phyloP scores from a whole-genome alignment of 2,329 filamentous ascomycete species.

The Neonectria punicea region DNA sequence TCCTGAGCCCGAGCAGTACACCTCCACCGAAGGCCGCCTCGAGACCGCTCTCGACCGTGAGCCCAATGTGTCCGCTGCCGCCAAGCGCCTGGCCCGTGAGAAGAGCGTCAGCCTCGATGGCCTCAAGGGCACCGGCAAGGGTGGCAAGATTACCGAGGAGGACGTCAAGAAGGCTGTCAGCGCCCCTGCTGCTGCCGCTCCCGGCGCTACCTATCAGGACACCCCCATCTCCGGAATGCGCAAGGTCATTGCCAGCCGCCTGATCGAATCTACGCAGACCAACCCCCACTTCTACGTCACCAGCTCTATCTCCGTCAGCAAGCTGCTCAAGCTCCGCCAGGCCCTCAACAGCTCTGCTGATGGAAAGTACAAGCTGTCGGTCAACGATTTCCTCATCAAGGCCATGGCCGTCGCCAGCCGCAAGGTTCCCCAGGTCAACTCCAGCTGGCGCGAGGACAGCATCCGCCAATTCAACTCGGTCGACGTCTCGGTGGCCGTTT shows the following conservation, averaged over 20 bases:
- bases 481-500: constrained; percentile 95
- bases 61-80: constrained; percentile 76
- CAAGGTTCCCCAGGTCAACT: constrained; percentile 97
- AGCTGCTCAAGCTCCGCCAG: constrained; percentile 95
- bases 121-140: constrained; percentile 88
- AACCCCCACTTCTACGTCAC: constrained; percentile 99
- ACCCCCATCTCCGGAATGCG: constrained; percentile 90
- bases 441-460: constrained; percentile 88
- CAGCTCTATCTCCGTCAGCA: constrained; percentile 88
- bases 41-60: constrained; percentile 87
- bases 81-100: constrained; percentile 85
- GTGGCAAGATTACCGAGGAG: constrained; percentile 88
- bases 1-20: constrained; percentile 74
- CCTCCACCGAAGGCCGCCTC: constrained; percentile 79
- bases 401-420: constrained; percentile 87
- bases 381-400: constrained; percentile 99
- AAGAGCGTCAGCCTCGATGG: constrained; percentile 80
- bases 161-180: constrained; percentile 90
- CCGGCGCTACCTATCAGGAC: constrained; percentile 81
- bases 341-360: constrained; percentile 89
- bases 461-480: constrained; percentile 95
- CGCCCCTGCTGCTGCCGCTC: constrained; percentile 61
- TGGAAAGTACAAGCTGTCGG: constrained; percentile 98
- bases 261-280: constrained; percentile 86
- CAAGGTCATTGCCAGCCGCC: constrained; percentile 94